These are phyloP conservation scores for Wallacemonas rigidus DNA, from an alignment of 208 protist species.

Conservation along the genomic window DNA sequence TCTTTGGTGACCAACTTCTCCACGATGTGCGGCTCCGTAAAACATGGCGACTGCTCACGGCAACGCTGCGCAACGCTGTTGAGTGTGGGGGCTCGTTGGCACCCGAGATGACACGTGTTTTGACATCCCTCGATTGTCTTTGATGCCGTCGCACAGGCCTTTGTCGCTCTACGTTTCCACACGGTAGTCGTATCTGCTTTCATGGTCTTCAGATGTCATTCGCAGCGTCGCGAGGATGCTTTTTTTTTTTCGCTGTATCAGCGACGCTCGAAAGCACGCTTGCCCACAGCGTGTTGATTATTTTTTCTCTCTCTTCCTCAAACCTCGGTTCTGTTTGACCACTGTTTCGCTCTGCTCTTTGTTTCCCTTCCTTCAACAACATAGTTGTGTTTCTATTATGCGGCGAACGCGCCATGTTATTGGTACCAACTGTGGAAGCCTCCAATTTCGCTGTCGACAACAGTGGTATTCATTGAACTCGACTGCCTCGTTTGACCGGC, in stretches of 20 bases:
- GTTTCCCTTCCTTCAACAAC: too few relatives aligned
- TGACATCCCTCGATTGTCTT: slow-evolving; percentile 2
- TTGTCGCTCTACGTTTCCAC: neutral
- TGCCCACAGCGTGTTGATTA: neutral
- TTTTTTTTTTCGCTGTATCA: neutral
- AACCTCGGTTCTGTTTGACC: too few relatives aligned
- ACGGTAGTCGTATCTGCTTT: neutral
- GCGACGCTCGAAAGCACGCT: neutral
- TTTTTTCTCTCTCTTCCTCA: slow-evolving; percentile 2
- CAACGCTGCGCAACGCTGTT: slow-evolving; percentile 12
- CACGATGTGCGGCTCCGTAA: slow-evolving; percentile 3
- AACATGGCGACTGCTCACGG: slow-evolving; percentile 9
- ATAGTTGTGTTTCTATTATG: too few relatives aligned
- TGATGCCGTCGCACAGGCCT: neutral
- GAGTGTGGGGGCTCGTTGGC: neutral
- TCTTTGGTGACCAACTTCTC: slow-evolving; percentile 1
- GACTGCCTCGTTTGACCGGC: too few relatives aligned
- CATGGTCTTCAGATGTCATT: neutral
- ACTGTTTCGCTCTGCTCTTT: too few relatives aligned
- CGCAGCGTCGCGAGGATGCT: too few relatives aligned
- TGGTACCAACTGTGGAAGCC: too few relatives aligned
- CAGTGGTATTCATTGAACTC: too few relatives aligned
- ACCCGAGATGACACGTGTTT: neutral
- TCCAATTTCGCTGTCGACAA: too few relatives aligned
- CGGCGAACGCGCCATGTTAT: too few relatives aligned